phyloP scores from a whole-genome alignment of 495 filamentous ascomycete species.

The Articulospora tetracladia region DNA sequence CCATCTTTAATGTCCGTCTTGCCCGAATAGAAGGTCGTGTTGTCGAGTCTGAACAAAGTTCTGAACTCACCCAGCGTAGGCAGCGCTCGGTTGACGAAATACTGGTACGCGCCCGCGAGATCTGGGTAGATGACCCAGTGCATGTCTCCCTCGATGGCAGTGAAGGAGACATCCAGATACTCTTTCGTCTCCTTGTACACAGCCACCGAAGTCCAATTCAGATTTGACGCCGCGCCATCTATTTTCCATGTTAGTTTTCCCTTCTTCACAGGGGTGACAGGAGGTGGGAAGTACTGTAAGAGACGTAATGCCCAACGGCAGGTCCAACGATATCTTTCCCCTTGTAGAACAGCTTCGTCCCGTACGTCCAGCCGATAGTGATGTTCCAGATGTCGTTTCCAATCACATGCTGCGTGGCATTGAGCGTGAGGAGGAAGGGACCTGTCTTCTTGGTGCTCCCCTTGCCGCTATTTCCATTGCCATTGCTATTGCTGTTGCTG shows the following conservation, averaged over 20 bases:
- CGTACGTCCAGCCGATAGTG: constrained; percentile 28
- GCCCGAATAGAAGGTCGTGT: constrained; percentile 32
- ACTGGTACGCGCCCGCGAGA: constrained; percentile 38
- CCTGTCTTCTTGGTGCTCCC: not conserved
- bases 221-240: constrained; percentile 31
- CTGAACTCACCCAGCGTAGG: constrained; percentile 38
- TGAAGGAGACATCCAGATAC: constrained; percentile 34
- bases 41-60: constrained; percentile 35
- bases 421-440: constrained; percentile 6
- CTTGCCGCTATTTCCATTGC: not conserved
- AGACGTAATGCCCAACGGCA: constrained; percentile 38
- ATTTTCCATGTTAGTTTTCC: not conserved
- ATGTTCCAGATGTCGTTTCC: constrained; percentile 36
- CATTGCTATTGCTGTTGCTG: not conserved
- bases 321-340: constrained; percentile 34
- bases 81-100: constrained; percentile 38
- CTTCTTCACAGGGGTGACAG: too few relatives aligned
- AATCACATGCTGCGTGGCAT: constrained; percentile 21
- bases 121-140: constrained; percentile 38
- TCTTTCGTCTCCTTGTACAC: constrained; percentile 28
- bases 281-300: constrained; percentile 28
- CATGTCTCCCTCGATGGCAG: constrained; percentile 33
- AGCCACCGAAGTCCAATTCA: constrained; percentile 32
- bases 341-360: constrained; percentile 34
- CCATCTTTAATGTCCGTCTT: constrained; percentile 32